These are phyloP conservation scores for Colletotrichum tamarilloi DNA, from an alignment of 2,329 filamentous ascomycete genomes.

Conservation along the genomic window DNA sequence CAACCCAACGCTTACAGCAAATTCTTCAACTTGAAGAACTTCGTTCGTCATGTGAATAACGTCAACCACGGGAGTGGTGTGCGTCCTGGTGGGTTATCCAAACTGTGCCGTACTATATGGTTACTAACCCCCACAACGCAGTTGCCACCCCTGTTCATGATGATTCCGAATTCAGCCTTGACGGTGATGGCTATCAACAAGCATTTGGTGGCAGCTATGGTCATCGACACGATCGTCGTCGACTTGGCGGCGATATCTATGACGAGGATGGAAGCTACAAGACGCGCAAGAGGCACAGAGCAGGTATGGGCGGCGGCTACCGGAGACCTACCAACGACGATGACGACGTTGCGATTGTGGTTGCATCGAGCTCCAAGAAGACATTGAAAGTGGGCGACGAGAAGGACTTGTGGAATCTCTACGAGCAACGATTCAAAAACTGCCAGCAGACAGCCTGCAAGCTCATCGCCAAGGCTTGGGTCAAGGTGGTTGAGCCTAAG, in stretches of 20 bases:
- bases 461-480: slow-evolving; percentile 79
- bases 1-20: slow-evolving; percentile 51
- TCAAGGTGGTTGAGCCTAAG: slow-evolving; percentile 80
- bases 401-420: slow-evolving; percentile 67
- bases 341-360: slow-evolving; percentile 54
- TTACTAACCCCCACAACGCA: slow-evolving; percentile 34
- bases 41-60: slow-evolving; percentile 45
- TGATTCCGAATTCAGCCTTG: slow-evolving; percentile 40
- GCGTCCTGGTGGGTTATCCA: slow-evolving; percentile 46
- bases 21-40: slow-evolving; percentile 60
- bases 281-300: slow-evolving; percentile 51
- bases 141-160: slow-evolving; percentile 48
- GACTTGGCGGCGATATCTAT: slow-evolving; percentile 40
- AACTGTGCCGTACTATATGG: neutral
- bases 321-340: slow-evolving; percentile 54
- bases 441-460: slow-evolving; percentile 80
- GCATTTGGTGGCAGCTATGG: slow-evolving; percentile 37
- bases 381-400: slow-evolving; percentile 65
- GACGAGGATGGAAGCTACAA: slow-evolving; percentile 45
- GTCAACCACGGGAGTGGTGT: slow-evolving; percentile 44
- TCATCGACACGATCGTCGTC: slow-evolving; percentile 41
- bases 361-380: slow-evolving; percentile 50
- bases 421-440: slow-evolving; percentile 70
- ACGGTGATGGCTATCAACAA: slow-evolving; percentile 37
- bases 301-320: slow-evolving; percentile 26